Conservation (phyloP, 2,329 filamentous ascomycete genomes). For the Bipolaris zeicola region DNA sequence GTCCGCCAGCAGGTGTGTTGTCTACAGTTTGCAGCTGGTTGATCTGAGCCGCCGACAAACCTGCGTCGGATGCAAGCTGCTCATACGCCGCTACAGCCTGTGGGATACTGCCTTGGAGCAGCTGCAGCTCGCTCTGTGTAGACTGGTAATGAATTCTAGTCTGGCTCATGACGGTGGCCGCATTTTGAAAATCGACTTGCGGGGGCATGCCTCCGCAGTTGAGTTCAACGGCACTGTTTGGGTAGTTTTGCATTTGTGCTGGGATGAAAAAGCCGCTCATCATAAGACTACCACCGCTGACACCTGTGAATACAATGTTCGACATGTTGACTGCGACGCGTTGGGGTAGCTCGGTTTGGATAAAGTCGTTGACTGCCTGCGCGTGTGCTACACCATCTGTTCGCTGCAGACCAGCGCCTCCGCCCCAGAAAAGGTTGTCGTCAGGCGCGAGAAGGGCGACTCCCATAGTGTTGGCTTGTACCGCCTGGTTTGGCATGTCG, state of each 20-base stretch:
- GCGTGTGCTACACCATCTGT: conserved; percentile 63
- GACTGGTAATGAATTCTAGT: conserved; percentile 64
- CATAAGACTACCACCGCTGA: conserved; percentile 60
- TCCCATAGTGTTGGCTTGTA: conserved; percentile 58
- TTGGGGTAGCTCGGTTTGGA: conserved; percentile 57
- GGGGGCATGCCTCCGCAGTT: conserved; percentile 62
- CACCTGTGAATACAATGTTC: conserved; percentile 64
- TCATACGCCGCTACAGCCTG: conserved; percentile 59
- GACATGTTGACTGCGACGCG: conserved; percentile 60
- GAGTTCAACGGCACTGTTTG: conserved; percentile 59
- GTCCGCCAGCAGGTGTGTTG: conserved; percentile 61
- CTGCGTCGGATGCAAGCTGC: conserved; percentile 52
- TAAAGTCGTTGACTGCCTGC: conserved; percentile 60
- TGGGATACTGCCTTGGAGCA: conserved; percentile 59
- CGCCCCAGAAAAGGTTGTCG: conserved; percentile 63
- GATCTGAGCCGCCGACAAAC: conserved; percentile 54
- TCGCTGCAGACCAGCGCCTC: conserved; percentile 58
- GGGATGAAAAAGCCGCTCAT: conserved; percentile 65
- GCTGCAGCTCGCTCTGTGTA: conserved; percentile 57
- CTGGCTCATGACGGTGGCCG: conserved; percentile 50
- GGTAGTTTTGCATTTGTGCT: conserved; percentile 59
- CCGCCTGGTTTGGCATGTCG: conserved; percentile 62
- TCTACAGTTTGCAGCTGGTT: conserved; percentile 62
- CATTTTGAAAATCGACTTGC: conserved; percentile 58
- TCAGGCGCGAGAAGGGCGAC: conserved; percentile 62